Conservation (phyloP, 2,329 filamentous ascomycete species). For the Botrytis galanthina region DNA sequence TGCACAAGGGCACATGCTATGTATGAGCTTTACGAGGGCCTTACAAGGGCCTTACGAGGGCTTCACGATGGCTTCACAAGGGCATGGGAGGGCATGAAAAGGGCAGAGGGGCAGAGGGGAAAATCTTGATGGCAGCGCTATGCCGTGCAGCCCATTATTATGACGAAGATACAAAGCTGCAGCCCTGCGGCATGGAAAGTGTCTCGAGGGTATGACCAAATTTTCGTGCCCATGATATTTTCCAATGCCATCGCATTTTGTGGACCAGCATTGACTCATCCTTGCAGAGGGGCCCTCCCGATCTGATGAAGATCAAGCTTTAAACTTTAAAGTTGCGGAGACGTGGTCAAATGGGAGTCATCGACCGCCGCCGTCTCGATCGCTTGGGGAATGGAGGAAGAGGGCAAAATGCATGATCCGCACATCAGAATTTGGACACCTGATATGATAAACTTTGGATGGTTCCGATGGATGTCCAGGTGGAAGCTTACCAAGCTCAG, state of each 20-base stretch:
- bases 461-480: neutral
- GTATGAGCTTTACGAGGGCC: neutral
- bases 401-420: too few relatives aligned
- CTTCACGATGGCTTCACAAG: neutral
- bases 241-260: neutral
- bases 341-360: neutral
- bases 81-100: neutral
- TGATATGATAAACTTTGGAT: neutral
- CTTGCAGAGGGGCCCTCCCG: neutral
- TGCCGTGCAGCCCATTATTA: neutral
- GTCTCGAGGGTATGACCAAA: neutral
- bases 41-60: neutral
- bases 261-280: conserved; percentile 6
- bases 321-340: conserved; percentile 16
- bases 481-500: neutral
- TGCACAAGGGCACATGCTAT: neutral
- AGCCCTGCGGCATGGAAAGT: conserved; percentile 5
- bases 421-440: neutral
- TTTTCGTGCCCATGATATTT: neutral
- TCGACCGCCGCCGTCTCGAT: neutral
- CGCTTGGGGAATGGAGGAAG: neutral
- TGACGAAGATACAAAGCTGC: neutral
- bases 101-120: neutral
- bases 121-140: neutral
- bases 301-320: neutral